Evolutionary conservation across 495 filamentous ascomycete genomes (phyloP).

Genomic region (Xanthoparmelia taractica): DNA sequence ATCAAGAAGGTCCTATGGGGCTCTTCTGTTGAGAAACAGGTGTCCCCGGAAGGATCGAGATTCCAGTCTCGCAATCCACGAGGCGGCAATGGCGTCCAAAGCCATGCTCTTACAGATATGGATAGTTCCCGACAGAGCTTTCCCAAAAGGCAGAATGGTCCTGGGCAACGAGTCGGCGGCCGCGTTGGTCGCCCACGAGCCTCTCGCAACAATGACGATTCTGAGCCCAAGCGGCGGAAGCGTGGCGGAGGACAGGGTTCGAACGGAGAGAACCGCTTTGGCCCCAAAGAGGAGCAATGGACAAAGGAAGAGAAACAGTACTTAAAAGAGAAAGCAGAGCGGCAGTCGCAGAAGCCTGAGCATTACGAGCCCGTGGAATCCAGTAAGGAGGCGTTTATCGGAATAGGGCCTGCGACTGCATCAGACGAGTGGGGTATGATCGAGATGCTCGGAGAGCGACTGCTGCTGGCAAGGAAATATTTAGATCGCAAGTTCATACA

Average conservation of each 20-base stretch:
- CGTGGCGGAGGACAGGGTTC: background rate
- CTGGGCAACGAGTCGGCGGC: background rate
- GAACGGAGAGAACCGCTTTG: too few species aligned
- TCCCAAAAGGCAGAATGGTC: background rate
- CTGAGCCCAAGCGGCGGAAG: background rate
- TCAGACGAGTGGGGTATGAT: constrained; percentile 12
- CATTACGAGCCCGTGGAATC: background rate
- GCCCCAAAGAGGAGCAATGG: background rate
- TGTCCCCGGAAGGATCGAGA: background rate
- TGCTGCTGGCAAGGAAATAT: constrained; percentile 12
- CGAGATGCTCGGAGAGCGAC: constrained; percentile 12
- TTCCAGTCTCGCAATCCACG: background rate
- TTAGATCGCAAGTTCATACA: constrained; percentile 37
- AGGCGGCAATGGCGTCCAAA: background rate
- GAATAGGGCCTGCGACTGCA: constrained; percentile 7
- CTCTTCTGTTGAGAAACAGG: background rate
- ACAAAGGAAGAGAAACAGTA: constrained; percentile 16
- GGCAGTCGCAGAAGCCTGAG: background rate
- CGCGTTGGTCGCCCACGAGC: background rate
- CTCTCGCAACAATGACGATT: background rate
- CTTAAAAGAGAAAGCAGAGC: constrained; percentile 1
- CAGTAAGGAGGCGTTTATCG: background rate
- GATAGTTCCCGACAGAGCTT: background rate
- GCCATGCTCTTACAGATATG: background rate
- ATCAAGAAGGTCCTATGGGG: background rate